A percentile compares a stretch with the other conserved stretches of the same genome.
Evolutionary conservation across 1,284 basidiomycete genomes (phyloP).

Genomic region (Ganoderma meredithae): DNA sequence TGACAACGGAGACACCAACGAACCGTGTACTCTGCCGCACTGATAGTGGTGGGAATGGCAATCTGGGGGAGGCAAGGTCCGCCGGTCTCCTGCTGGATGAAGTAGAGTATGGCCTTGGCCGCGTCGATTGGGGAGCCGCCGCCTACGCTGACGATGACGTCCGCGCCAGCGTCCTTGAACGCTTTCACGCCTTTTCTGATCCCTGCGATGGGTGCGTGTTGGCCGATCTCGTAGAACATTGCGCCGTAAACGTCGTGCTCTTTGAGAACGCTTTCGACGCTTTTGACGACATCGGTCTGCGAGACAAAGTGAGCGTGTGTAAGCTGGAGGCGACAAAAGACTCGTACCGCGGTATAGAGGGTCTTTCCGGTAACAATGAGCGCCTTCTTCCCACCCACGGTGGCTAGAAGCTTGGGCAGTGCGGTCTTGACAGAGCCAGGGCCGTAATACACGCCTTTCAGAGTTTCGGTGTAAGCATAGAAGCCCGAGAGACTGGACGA

Average conservation of each 20-base stretch:
- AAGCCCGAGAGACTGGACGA: constrained; percentile 49
- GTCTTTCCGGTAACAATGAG: constrained; percentile 76
- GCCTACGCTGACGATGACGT: constrained; percentile 77
- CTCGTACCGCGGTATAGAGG: constrained; percentile 65
- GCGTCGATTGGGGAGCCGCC: constrained; percentile 86
- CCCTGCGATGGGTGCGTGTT: constrained; percentile 78
- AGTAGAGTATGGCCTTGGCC: constrained; percentile 73
- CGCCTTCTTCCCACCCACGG: constrained; percentile 64
- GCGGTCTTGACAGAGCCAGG: constrained; percentile 67
- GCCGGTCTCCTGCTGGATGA: constrained; percentile 61
- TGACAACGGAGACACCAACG: constrained; percentile 27
- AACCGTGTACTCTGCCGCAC: constrained; percentile 80
- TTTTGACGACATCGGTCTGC: constrained; percentile 71
- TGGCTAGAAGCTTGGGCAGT: constrained; percentile 66
- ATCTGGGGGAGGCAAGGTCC: constrained; percentile 60
- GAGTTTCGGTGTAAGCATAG: constrained; percentile 68
- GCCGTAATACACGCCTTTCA: constrained; percentile 74
- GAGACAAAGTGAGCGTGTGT: not conserved
- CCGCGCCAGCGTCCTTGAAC: constrained; percentile 63
- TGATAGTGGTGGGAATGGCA: constrained; percentile 84
- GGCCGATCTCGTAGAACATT: constrained; percentile 79
- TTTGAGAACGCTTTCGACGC: constrained; percentile 63
- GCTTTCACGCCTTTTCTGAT: constrained; percentile 68
- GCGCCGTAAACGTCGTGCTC: constrained; percentile 63
- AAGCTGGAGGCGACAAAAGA: not conserved